Conservation (phyloP, 2,329 filamentous ascomycete genomes). For the Colletotrichum sidae region DNA sequence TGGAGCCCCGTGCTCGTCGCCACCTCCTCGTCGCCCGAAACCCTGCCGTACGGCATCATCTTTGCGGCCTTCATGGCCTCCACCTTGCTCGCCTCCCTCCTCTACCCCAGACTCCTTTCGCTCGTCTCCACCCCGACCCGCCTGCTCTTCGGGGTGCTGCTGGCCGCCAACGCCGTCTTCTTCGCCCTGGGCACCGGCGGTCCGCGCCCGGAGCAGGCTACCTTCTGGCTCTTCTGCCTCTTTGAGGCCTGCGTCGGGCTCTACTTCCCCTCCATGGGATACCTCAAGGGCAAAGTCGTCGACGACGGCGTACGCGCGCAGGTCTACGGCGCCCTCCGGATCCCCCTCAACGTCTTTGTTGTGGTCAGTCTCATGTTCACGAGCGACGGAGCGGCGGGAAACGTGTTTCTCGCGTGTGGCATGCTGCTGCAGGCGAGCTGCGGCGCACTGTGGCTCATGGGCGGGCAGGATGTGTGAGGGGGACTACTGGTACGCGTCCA, state of each 20-base stretch:
- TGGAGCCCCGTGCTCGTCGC: slow-evolving; percentile 64
- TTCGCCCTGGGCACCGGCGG: slow-evolving; percentile 45
- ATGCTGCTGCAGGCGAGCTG: slow-evolving; percentile 45
- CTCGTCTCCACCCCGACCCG: slow-evolving; percentile 32
- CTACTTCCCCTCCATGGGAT: slow-evolving; percentile 67
- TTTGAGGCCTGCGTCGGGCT: slow-evolving; percentile 67
- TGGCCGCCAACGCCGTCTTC: slow-evolving; percentile 50
- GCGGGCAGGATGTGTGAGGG: slow-evolving; percentile 21
- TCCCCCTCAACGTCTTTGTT: slow-evolving; percentile 70
- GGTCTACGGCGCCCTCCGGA: slow-evolving; percentile 64
- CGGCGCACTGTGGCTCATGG: slow-evolving; percentile 42
- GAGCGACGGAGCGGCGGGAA: slow-evolving; percentile 42
- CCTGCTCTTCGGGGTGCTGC: slow-evolving; percentile 53
- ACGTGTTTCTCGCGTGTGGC: slow-evolving; percentile 47
- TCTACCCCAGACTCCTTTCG: slow-evolving; percentile 50
- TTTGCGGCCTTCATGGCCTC: slow-evolving; percentile 70
- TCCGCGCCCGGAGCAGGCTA: slow-evolving; percentile 51
- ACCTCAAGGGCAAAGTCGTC: slow-evolving; percentile 63
- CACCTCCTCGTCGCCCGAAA: slow-evolving; percentile 41
- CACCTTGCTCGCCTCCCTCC: slow-evolving; percentile 68
- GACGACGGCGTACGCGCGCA: slow-evolving; percentile 63
- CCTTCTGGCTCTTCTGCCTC: slow-evolving; percentile 66
- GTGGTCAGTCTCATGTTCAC: slow-evolving; percentile 58
- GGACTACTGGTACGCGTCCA: neutral
- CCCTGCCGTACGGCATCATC: slow-evolving; percentile 61